Evolutionary conservation across 306 rosid species (phyloP), one percentile per base, ranked within the genome.

Genomic region (Prunus mongolica): DNA sequence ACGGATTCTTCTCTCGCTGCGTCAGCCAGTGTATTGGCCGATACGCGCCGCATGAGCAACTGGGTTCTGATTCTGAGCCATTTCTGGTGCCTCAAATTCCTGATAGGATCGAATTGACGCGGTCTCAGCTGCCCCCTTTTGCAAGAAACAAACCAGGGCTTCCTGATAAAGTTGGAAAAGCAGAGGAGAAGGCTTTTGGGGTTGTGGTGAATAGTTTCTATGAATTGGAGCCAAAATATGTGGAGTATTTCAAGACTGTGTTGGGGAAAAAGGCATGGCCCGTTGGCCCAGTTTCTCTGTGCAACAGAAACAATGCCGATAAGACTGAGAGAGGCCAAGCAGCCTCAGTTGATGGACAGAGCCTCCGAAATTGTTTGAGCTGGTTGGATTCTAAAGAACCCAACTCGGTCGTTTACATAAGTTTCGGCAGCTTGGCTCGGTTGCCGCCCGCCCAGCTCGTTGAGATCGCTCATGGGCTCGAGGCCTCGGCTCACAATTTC

Each of bases 351-450:
- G 79, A 79, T 13, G 86, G 73, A 30, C 71, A 75, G 6, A 46
- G 28, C 1, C 52, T 67, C 16, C 51, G 14, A 1, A 73, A 30
- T 8, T 83, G 84, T 79, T 73, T 82, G 65, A 58, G 63, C 19
- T 85, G 86, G 88, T 78, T 82, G 12, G 64, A 77, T 16, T 76
- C 82, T 0, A 66, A 82, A 28, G 38, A 76, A n/a, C 78, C 82
- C 47, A 45, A 76, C 24, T 85, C 88, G 22, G 86, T 82, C 12
- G 74, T 85, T 11, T 82, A 82, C 19, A 12, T 85, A 13, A 70
- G 89, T 72, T 85, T 85, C 27, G 89, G 86, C 12, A 85, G 84
- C 49, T 25, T 77, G 72, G 82, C 63, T 12, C 49, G 52, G 2
- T 77, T 82, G 67, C 15, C 56, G 16, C 66, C 68, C 4, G 41